A percentile compares a stretch with the other conserved stretches of the same genome.
Evolutionary conservation across 345 rosid genomes (phyloP).

Genomic region (Euphorbia lathyris): DNA sequence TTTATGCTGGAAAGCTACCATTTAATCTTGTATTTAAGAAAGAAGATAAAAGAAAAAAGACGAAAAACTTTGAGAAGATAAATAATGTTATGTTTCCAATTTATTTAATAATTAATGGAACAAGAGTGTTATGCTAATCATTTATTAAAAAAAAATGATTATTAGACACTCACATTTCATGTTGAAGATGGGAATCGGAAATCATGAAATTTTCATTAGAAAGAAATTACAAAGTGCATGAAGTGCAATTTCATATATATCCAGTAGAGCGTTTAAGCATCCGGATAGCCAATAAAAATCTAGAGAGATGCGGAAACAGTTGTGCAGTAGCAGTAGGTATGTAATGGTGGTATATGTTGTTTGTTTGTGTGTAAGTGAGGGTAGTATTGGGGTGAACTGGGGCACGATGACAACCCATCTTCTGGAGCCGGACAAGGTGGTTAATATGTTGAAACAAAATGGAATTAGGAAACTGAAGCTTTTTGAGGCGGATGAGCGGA

Average conservation of each 20-base stretch:
- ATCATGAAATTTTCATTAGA: not conserved
- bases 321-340: not conserved
- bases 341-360: conserved; percentile 16
- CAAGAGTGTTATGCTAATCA: not conserved
- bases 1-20: conserved; percentile 26
- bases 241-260: not conserved
- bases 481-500: conserved; percentile 37
- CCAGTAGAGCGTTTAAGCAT: too few species aligned
- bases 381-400: conserved; percentile 37
- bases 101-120: not conserved
- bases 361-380: conserved; percentile 8
- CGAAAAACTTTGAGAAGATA: conserved; percentile 15
- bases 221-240: not conserved
- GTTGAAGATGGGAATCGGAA: not conserved
- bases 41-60: not conserved
- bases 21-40: not conserved
- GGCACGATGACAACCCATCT: conserved; percentile 40
- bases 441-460: conserved; percentile 38
- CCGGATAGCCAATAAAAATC: too few species aligned
- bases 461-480: conserved; percentile 38
- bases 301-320: conserved; percentile 14
- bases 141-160: too few species aligned
- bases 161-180: not conserved
- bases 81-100: not conserved
- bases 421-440: conserved; percentile 34